A percentile compares a stretch with the other conserved stretches of the same genome.
Conservation (phyloP, 2,329 filamentous ascomycete genomes). For the Hypoxylon sp. region DNA sequence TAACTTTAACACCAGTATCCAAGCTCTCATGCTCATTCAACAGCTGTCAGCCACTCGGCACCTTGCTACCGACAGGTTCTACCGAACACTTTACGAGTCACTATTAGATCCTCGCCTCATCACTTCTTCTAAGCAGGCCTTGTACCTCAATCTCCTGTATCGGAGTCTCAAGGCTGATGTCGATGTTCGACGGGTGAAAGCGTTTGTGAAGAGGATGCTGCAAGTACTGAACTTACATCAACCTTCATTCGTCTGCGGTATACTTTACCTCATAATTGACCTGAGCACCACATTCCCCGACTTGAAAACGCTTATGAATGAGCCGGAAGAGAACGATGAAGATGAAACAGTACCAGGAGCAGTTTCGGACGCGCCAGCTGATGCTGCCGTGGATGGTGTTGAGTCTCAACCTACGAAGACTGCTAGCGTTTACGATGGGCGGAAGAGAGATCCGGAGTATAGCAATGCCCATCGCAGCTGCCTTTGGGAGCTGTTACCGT, state of each 20-base stretch:
- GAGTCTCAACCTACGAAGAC: conserved; percentile 42
- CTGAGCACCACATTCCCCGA: conserved; percentile 83
- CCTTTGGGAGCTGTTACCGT: conserved; percentile 91
- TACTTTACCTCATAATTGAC: conserved; percentile 90
- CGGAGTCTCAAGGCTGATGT: conserved; percentile 88
- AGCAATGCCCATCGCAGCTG: conserved; percentile 94
- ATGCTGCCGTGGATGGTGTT: conserved; percentile 37
- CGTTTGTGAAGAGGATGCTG: conserved; percentile 92
- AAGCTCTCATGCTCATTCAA: conserved; percentile 94
- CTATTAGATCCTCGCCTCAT: conserved; percentile 89
- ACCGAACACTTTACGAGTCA: conserved; percentile 94
- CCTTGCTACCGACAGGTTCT: conserved; percentile 88
- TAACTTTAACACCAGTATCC: conserved; percentile 98
- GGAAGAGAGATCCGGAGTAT: conserved; percentile 91
- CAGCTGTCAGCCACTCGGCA: conserved; percentile 87
- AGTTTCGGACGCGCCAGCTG: conserved; percentile 55
- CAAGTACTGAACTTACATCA: conserved; percentile 91
- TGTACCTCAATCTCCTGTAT: conserved; percentile 94
- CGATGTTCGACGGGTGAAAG: conserved; percentile 92
- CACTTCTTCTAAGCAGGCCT: conserved; percentile 91
- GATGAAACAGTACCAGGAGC: conserved; percentile 71
- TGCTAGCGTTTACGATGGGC: conserved; percentile 76
- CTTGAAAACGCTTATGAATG: conserved; percentile 80
- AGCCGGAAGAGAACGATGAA: conserved; percentile 82
- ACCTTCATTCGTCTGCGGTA: conserved; percentile 89